Percentiles rank a stretch among this genome's conserved stretches.
These are phyloP conservation scores for Pythium aphanidermatum DNA, from an alignment of 352 stramenopile species.

Conservation along the genomic window DNA sequence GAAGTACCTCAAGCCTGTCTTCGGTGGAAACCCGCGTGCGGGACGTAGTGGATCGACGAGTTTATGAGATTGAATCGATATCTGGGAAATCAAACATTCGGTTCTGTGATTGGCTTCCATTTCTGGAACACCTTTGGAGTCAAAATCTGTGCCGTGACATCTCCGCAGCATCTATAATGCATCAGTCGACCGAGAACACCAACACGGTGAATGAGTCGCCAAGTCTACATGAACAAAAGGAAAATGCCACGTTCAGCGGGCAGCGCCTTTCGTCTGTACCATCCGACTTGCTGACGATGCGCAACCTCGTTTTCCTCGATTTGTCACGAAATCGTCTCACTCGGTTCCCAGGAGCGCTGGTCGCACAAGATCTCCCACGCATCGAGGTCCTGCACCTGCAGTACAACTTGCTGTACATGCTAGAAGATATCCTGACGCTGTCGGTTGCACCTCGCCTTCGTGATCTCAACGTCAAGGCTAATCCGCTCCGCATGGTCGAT, in stretches of 20 bases:
- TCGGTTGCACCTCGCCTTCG: conserved; percentile 33
- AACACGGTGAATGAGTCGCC: too few relatives aligned
- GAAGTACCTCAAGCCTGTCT: conserved; percentile 23
- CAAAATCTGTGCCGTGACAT: too few relatives aligned
- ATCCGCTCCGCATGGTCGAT: conserved; percentile 50
- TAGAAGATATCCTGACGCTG: conserved; percentile 62
- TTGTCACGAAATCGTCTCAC: conserved; percentile 56
- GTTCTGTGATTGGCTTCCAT: too few relatives aligned
- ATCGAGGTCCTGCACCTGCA: conserved; percentile 48
- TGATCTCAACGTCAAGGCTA: conserved; percentile 46
- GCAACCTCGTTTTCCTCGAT: conserved; percentile 45
- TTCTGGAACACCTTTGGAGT: too few relatives aligned
- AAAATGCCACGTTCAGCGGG: conserved; percentile 31
- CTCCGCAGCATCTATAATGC: too few relatives aligned
- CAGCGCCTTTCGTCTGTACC: conserved; percentile 32
- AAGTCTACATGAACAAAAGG: conserved; percentile 24
- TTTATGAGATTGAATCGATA: too few relatives aligned
- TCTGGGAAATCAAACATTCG: too few relatives aligned
- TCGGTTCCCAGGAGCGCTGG: conserved; percentile 41
- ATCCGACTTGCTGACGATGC: conserved; percentile 40
- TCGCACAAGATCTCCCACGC: conserved; percentile 32
- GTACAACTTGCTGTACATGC: conserved; percentile 48
- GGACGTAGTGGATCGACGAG: conserved; percentile 5
- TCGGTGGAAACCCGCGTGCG: conserved; percentile 18
- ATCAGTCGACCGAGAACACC: too few relatives aligned